phyloP scores from a whole-genome alignment of 2,329 filamentous ascomycete genomes.

The Penicillium digitatum region DNA sequence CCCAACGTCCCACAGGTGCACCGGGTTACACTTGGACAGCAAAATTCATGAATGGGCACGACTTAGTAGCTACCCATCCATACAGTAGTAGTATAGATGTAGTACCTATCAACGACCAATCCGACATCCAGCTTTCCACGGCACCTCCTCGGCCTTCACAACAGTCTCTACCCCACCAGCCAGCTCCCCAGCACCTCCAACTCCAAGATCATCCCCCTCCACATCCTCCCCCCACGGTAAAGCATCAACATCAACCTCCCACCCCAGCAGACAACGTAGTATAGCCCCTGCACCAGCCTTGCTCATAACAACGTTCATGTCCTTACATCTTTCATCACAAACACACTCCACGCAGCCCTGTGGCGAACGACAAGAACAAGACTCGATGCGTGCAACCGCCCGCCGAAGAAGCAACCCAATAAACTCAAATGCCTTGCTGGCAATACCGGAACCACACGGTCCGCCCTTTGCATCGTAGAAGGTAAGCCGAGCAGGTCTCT shows the following conservation, averaged over 20 bases:
- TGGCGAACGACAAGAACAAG: slow-evolving; percentile 62
- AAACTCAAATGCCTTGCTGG: slow-evolving; percentile 90
- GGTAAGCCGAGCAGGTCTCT: slow-evolving; percentile 80
- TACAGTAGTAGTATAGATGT: background rate
- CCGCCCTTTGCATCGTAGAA: slow-evolving; percentile 97
- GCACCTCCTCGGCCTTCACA: slow-evolving; percentile 65
- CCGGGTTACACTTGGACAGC: background rate
- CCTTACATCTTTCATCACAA: slow-evolving; percentile 75
- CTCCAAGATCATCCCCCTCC: slow-evolving; percentile 59
- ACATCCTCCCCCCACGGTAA: slow-evolving; percentile 82
- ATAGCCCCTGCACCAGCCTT: slow-evolving; percentile 84
- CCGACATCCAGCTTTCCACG: slow-evolving; percentile 24
- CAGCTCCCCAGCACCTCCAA: slow-evolving; percentile 56
- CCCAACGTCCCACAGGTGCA: background rate
- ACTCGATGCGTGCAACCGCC: slow-evolving; percentile 70
- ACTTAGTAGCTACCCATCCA: too few species aligned
- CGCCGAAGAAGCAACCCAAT: slow-evolving; percentile 72
- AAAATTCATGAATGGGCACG: background rate
- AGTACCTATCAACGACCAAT: background rate
- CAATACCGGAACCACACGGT: slow-evolving; percentile 75
- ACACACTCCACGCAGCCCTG: slow-evolving; percentile 89
- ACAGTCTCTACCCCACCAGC: slow-evolving; percentile 79
- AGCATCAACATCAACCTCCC: slow-evolving; percentile 75
- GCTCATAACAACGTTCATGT: slow-evolving; percentile 87
- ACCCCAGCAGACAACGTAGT: slow-evolving; percentile 67